A percentile compares a stretch with the other conserved stretches of the same genome.
Evolutionary conservation across 2,329 filamentous ascomycete species (phyloP).

Genomic region (Pseudogymnoascus sp.): DNA sequence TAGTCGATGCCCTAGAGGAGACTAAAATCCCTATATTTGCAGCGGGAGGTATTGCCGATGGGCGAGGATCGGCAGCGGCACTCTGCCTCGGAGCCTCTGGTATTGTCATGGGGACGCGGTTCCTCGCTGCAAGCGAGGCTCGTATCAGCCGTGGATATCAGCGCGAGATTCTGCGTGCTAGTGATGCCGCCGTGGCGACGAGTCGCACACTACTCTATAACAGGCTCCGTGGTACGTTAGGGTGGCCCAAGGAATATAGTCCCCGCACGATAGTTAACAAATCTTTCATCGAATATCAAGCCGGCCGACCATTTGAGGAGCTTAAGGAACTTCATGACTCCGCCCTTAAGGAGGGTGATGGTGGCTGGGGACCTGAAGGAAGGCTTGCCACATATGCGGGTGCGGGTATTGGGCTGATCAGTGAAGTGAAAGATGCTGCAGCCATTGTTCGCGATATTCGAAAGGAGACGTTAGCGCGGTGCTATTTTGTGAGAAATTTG

Average conservation of each 20-base stretch:
- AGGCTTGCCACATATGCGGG: constrained; percentile 17
- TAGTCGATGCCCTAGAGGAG: background rate
- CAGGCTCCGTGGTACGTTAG: constrained; percentile 40
- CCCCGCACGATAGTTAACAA: constrained; percentile 45
- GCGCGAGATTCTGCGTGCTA: constrained; percentile 33
- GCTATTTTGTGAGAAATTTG: background rate
- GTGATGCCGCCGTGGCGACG: constrained; percentile 40
- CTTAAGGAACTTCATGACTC: constrained; percentile 25
- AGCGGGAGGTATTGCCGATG: constrained; percentile 25
- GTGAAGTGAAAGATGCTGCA: constrained; percentile 11
- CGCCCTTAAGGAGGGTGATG: constrained; percentile 28
- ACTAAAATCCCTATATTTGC: constrained; percentile 9
- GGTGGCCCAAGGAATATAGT: constrained; percentile 48
- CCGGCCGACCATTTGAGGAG: constrained; percentile 27
- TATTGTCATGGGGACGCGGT: constrained; percentile 39
- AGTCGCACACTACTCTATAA: constrained; percentile 41
- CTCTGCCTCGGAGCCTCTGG: constrained; percentile 29
- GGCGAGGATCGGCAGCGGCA: constrained; percentile 25
- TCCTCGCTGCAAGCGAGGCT: constrained; percentile 37
- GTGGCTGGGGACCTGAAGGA: constrained; percentile 35
- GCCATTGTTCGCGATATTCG: constrained; percentile 16
- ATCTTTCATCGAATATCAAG: constrained; percentile 35
- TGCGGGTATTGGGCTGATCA: constrained; percentile 17
- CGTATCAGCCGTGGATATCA: constrained; percentile 36
- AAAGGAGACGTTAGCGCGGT: constrained; percentile 1